These are phyloP conservation scores for Mycena chlorophos DNA, from an alignment of 768 basidiomycete genomes.

Conservation along the genomic window DNA sequence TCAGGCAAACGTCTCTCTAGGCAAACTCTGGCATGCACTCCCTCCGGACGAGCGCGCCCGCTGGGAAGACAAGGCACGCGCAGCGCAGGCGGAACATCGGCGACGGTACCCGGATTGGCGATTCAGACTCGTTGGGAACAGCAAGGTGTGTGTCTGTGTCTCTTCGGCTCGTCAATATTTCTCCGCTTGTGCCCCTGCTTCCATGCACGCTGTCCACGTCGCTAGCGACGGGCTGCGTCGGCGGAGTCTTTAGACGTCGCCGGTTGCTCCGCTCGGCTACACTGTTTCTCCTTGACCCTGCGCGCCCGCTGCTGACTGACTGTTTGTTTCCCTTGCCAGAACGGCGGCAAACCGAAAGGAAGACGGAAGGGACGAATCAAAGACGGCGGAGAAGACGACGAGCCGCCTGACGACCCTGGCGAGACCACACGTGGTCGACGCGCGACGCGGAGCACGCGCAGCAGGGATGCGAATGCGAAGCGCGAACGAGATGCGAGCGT, in stretches of 20 bases:
- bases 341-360: slow-evolving; percentile 24
- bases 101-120: slow-evolving; percentile 80
- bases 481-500: slow-evolving; percentile 5
- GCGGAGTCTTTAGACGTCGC: no score
- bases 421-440: slow-evolving; percentile 17
- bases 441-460: background rate
- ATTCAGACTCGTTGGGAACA: slow-evolving; percentile 62
- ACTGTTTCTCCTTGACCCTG: no score
- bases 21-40: slow-evolving; percentile 74
- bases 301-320: no score
- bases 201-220: background rate
- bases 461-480: background rate
- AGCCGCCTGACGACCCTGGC: slow-evolving; percentile 20
- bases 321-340: background rate
- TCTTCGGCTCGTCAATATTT: background rate
- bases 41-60: slow-evolving; percentile 63
- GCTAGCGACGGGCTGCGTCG: no score
- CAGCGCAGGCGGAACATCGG: slow-evolving; percentile 74
- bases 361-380: slow-evolving; percentile 37
- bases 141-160: slow-evolving; percentile 14
- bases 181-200: background rate
- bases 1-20: slow-evolving; percentile 32
- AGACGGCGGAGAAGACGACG: slow-evolving; percentile 29
- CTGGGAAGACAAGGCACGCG: slow-evolving; percentile 75
- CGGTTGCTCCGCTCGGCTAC: no score